Base-by-base conservation (phyloP, 176 grass and related monocot genomes). In the Hordeum vulgare region DNA sequence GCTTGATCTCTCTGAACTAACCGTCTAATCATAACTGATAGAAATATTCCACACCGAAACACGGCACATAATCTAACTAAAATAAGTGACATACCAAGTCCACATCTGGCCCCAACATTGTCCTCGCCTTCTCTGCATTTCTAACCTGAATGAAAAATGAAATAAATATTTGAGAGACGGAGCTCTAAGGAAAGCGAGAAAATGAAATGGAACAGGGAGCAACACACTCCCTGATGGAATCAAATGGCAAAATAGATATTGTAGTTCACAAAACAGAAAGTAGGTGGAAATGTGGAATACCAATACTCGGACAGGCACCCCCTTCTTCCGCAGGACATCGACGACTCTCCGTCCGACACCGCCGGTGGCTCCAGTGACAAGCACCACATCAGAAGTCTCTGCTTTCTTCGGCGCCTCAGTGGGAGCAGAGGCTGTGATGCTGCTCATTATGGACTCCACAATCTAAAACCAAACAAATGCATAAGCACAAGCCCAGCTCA, bases 61-160 rank as follows among this genome's bases (percentile, higher is more conserved):
- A 85, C 18, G 34, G 79, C 31, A 27, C 65, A 58, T 57, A 85
- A 54, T 44, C 49, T 7, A 64, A 70, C 29, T 57, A 72, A 87
- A 75, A 29, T 26, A 81, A 61, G 61, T 76, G 73, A 44, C 82
- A 66, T 90, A 95, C 93, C 96, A 98, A 90, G 71, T 94, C 74
- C 58, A 95, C 83, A 72, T 95, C 87, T 1, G 85, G 80, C 39
- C 96, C 93, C 80, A 98, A 79, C 96, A 98, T 98, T 53, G 64
- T 86, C 81, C 91, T 95, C 25, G 91, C 96, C 85, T 98, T 98
- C 70, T 94, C 93, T 87, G 88, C 74, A 81, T 98, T 98, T 86
- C 91, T 93, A 85, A 84, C 91, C 96, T 95, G 88, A 72, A 85
- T 54, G 71, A 23, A 66, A 78, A 56, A 56, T 9, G 25, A 56